phyloP scores from a whole-genome alignment of 169 alveolate species.

The Prorocentrum cordatum region DNA sequence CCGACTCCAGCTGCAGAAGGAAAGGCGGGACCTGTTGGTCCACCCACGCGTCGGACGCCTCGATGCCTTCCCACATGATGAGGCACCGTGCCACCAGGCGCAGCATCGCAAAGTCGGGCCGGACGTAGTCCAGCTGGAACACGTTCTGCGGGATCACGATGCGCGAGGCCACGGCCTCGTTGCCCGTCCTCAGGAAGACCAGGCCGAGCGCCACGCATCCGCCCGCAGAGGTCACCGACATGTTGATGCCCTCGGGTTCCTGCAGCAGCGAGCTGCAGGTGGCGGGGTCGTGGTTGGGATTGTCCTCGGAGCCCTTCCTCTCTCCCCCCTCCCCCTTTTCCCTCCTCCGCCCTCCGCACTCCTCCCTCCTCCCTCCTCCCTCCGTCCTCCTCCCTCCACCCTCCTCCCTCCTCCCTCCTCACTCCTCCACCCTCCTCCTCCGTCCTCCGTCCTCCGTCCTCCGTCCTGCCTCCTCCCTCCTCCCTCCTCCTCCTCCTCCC shows the following conservation, averaged over 20 bases:
- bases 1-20: not conserved
- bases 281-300: not conserved
- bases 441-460: no score
- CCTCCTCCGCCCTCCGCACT: no score
- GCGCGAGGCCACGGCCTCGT: conserved; percentile 49
- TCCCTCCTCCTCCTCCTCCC: no score
- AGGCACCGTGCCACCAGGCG: conserved; percentile 25
- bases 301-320: no score
- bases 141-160: conserved; percentile 30
- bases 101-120: conserved; percentile 46
- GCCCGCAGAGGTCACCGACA: conserved; percentile 44
- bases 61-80: not conserved
- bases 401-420: no score
- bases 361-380: no score
- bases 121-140: conserved; percentile 8
- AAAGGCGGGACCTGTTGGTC: not conserved
- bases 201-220: conserved; percentile 52
- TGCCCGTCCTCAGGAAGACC: conserved; percentile 15
- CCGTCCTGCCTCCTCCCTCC: no score
- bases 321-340: no score
- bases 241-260: conserved; percentile 38
- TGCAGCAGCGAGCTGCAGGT: not conserved
- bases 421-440: no score
- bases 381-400: no score
- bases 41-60: not conserved